Base-by-base conservation (phyloP, 2,329 filamentous ascomycete species). In the Teratosphaeria gauchensis region DNA sequence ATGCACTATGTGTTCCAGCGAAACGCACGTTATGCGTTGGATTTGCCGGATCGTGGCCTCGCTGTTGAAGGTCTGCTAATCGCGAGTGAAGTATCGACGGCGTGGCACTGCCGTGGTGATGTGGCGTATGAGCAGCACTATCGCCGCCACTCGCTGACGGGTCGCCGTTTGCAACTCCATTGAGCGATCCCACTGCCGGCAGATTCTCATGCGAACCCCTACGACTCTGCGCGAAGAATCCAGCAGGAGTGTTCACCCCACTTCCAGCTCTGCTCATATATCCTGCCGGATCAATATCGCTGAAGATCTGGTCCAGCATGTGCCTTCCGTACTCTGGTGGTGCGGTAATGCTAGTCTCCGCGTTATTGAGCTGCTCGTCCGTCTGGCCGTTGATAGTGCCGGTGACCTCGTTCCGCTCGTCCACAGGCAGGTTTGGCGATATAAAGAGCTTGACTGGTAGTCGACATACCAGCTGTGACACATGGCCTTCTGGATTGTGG, bases 321-420 rank as follows among this genome's bases (percentile, higher is more conserved):
- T 97, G 94, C 67, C 92, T 84, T 60, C 90, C 91, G 67, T 99
- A 99, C 46, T 91, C 84, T 0, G 94, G 94, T n/a, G 94, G 94
- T 11, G 92, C 92, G 59, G 88, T 83, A 31, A 82, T 72, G 30
- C 83, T 81, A 21, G 83, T 79, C 58, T 83, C 77, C 48, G 84
- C 72, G 60, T 77, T 71, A 65, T 79, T 74, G 60, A 77, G 71
- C 69, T 78, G 66, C 16, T 82, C 70, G 56, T 74, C 70, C 8
- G 69, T 63, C n/a, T 67, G 60, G 30, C 65, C 65, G 32, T 65
- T 66, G n/a, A 63, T 64, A 1, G 79, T n/a, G 77, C 77, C 68
- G 82, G 80, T 56, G 1, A 97, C 81, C 66, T 89, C 87, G 66
- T 95, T 94, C 61, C 92, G 84, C 56, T 95, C 90, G 67, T 94